Base-by-base conservation (phyloP, 2,329 filamentous ascomycete species). In the Neofusicoccum laricinum region DNA sequence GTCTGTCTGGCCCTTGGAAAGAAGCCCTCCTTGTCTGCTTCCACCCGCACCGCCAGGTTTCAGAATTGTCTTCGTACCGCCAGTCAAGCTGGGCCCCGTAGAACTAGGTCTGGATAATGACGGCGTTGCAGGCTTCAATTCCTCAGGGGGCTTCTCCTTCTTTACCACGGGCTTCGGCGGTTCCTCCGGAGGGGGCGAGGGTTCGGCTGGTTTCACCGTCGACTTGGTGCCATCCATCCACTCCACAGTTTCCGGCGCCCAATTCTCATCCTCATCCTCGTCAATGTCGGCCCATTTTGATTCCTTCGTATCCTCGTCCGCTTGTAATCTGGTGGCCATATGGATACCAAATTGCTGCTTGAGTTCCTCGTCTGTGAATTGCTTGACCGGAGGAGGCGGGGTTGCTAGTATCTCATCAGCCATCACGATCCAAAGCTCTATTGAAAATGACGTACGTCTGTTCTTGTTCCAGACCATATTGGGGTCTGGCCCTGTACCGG, bases 221-320 rank as follows among this genome's bases (percentile, higher is more conserved):
- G 90, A 90, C 76, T 94, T 94, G 55, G 91, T 95, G 62, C 91
- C 91, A 75, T 96, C 92, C 72, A 90, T 91, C 92, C 92, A 96
- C 65, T 91, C 91, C 68, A 95, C 92, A 61, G 90, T 87, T 68
- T 95, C 91, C 1, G 91, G 91, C 14, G 88, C 90, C 90, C 91
- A 94, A 71, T 94, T 91, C 41, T 95, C 92, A 71, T 93, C 90
- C 10, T 59, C 55, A 68, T 95, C 91, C 65, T 95, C 92, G 66
- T 95, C 92, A 66, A 94, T 93, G 72, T 96, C 92, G 25, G 91
- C 92, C 92, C 92, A 96, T 74, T 93, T 94, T 36, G 89, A 87
- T 70, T 93, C 90, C 65, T 90, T 90, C 65, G 86, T 86, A 25
- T 70, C 72, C 73, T 93, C 90, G 68, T 94, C 90, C 57, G 90